Evolutionary conservation across 495 filamentous ascomycete species (phyloP), one percentile per base, ranked within the genome.

Genomic region (Aspergillus leporis): DNA sequence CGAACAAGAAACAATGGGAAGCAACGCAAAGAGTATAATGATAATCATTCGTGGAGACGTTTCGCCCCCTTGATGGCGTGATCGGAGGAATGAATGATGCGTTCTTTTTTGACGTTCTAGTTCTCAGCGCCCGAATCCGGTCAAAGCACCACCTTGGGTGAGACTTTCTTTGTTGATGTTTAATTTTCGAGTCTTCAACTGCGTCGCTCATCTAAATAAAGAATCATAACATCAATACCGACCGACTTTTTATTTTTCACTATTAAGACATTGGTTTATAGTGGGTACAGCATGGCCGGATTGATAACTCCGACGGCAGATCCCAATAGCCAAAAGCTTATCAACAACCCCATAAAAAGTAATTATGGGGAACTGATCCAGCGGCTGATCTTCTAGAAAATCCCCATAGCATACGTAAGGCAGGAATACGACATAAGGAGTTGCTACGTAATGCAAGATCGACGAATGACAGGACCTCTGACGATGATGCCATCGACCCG

Each of bases 41-140:
- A 38, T 9, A 31, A 13, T 21, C 48, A 40, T 34, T 50, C 21
- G 45, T 19, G 48, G 54, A 30, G 52, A 45, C 14, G 41, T 38
- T 45, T 53, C 51, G 36, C 32, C 54, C 59, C 59, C 40, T 62
- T 58, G 60, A 70, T 74, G 70, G 63, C 71, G 71, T 73, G 73
- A 66, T 75, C 58, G 50, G 54, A 47, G 62, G 61, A 53, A 49
- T 58, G 41, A 57, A 74, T 75, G 68, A 64, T 67, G 70, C 59
- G 66, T 69, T 56, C 54, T 36, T 12, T 32, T 36, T 12, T 36
- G 13, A 12, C 13, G 13, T 36, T 36, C 8, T 36, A 12, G 13
- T 36, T 36, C 34, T 45, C 41, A 14, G 41, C 18, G 14, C 14
- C 41, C 41, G 41, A 18, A 45, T 45, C 5, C 41, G 41, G 41